Evolutionary conservation across 208 protist species (phyloP), one percentile per base, ranked within the genome.

Genomic region (Acanthamoeba castellanii): DNA sequence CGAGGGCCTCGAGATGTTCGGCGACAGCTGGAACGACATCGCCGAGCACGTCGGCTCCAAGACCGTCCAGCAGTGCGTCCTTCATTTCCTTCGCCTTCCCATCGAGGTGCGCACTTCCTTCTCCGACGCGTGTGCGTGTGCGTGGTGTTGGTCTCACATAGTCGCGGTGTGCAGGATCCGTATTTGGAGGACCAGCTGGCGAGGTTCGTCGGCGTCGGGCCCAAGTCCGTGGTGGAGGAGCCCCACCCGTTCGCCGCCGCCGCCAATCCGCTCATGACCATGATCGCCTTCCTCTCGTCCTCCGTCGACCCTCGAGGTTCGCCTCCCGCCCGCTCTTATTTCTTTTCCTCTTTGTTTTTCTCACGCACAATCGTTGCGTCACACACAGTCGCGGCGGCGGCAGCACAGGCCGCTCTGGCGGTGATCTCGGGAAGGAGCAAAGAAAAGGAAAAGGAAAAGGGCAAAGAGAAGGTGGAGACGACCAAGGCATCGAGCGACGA

Each of bases 1-100:
- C 1, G 97, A 97, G 81, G 94, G 32, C 25, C 32, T 92, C 3
- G 96, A 97, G 66, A 96, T 93, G 52, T 96, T 92, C 47, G 59
- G 64, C 18, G 95, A 96, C 3, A 85, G 87, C 64, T 97, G 96
- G 97, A 52, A 47, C 59, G 64, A 92, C 52, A 81, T 97, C 20
- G 95, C 95, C 22, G 66, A 95, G 25, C 92, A 96, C 74, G 97
- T 97, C 14, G 61, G 50, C 20, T 96, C 90, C 13, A 97, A 97
- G 76, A 95, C 95, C 47, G 87, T 87, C 32, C 90, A 97, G 59
- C 92, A 97, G 78, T 97, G 96, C 94, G 34, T 97, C 22, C 45
- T 96, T 25, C 95, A 97, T 7, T 97, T 97, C 50, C 45, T 97
- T 25, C 42, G 95, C 20, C 13, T 97, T 16, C 96, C 96, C 30